A percentile compares a stretch with the other conserved stretches of the same genome.
phyloP scores from a whole-genome alignment of 1,284 basidiomycete species.

The Naganishia sp. region DNA sequence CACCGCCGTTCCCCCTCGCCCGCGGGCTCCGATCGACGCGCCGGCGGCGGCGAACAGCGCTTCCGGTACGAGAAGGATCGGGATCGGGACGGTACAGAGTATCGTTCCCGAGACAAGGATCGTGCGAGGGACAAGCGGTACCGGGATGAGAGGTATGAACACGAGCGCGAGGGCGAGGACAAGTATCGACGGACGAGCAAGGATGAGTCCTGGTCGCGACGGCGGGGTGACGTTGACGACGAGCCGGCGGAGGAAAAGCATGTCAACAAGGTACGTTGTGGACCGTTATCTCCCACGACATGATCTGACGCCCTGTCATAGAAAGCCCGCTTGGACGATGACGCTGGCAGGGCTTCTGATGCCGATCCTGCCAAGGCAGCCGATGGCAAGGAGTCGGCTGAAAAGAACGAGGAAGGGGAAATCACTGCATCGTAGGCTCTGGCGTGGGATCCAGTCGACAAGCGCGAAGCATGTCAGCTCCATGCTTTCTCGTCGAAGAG shows the following conservation, averaged over 20 bases:
- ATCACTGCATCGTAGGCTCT: background rate
- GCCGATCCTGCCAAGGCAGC: background rate
- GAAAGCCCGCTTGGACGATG: constrained; percentile 29
- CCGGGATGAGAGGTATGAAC: constrained; percentile 33
- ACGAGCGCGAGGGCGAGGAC: constrained; percentile 36
- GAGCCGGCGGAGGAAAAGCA: constrained; percentile 36
- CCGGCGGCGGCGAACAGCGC: background rate
- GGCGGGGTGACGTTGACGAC: constrained; percentile 22
- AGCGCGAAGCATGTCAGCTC: background rate
- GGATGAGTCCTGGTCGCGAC: constrained; percentile 30
- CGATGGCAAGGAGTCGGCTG: background rate
- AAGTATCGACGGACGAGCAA: constrained; percentile 35
- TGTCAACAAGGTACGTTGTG: constrained; percentile 12
- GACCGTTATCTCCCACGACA: too few relatives aligned
- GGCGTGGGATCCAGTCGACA: too few relatives aligned
- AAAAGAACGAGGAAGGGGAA: constrained; percentile 14
- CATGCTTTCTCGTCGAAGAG: background rate
- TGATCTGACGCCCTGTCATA: background rate
- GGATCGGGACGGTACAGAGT: constrained; percentile 53
- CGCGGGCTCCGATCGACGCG: constrained; percentile 17
- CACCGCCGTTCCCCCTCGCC: constrained; percentile 43
- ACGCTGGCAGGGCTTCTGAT: constrained; percentile 1
- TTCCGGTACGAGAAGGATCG: constrained; percentile 45
- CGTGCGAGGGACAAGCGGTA: constrained; percentile 32
- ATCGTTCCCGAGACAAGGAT: constrained; percentile 34